Base-by-base conservation (phyloP, 331 rosid species). In the Malus hybrid region DNA sequence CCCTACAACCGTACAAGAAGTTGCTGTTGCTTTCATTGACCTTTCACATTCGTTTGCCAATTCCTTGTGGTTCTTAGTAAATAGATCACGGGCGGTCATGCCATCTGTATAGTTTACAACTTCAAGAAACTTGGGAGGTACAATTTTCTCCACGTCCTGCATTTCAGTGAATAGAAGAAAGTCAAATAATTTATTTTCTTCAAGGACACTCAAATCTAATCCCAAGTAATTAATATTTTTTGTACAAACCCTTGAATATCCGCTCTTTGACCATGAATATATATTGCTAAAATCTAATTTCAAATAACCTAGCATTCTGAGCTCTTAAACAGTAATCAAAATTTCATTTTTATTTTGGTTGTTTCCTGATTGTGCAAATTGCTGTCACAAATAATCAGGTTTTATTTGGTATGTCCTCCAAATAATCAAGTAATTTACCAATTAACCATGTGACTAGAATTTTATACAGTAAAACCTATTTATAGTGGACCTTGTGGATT, bases 1-100 rank as follows among this genome's bases (percentile, higher is more conserved):
- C 14, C 67, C 67, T 4, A 36, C 76, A 3, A 79, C 59, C 4
- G 73, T 67, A 36, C 70, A 75, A 1, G 76, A 79, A 6, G 34
- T 65, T 18, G 81, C 76, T 1, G 76, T 71, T 5, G 1, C 64
- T 56, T 76, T 83, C 66, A 76, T 71, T 33, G 81, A 79, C 1
- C 13, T 22, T 60, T 79, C 86, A 19, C 70, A 78, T 33, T 59
- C 10, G 6, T 61, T 50, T 33, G 76, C 9, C 22, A 79, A 27
- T 2, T 67, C 65, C 9, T 7, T 62, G 2, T 79, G 79, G 8
- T 39, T 8, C 4, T 76, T 24, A 1, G 24, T 27, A 19, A 76
- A 76, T 27, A 68, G 18, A 3, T 2, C 48, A 0, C 31, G 59
- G 2, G 79, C 42, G 7, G 44, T 46, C n/a, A 2, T 9, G 4